A percentile compares a stretch with the other conserved stretches of the same genome.
Evolutionary conservation across 2,329 filamentous ascomycete genomes (phyloP).

Genomic region (Huntiella decipiens): DNA sequence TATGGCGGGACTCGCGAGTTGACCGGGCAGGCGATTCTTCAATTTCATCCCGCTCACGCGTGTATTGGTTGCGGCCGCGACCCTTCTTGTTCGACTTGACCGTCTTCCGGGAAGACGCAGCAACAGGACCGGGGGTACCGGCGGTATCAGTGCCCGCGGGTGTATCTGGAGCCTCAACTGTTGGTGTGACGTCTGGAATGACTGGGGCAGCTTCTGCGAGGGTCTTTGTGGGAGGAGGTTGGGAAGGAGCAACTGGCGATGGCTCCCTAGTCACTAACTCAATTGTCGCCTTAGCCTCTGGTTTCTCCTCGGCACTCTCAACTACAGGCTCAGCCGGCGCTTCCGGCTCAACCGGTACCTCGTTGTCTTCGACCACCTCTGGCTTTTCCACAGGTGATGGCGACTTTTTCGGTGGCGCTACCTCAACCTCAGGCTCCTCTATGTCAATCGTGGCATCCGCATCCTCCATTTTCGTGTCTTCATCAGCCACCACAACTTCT

Average conservation of each 20-base stretch:
- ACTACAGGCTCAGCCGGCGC: background rate
- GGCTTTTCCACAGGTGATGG: no score
- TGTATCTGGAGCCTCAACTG: constrained; percentile 12
- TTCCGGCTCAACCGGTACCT: background rate
- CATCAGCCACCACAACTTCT: background rate
- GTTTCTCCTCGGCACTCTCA: background rate
- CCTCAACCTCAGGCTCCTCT: background rate
- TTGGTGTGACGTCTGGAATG: background rate
- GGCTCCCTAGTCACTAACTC: background rate
- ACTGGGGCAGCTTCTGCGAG: background rate
- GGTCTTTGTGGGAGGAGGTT: background rate
- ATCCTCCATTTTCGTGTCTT: background rate
- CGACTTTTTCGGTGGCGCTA: background rate
- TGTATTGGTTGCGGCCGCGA: constrained; percentile 66
- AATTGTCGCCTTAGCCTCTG: background rate
- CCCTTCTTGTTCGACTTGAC: constrained; percentile 40
- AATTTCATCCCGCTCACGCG: constrained; percentile 49
- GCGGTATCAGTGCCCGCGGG: constrained; percentile 15
- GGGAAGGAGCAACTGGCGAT: background rate
- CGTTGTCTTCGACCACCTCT: background rate
- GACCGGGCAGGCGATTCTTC: constrained; percentile 39
- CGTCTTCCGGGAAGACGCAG: constrained; percentile 37
- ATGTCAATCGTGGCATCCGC: background rate
- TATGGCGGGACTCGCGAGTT: constrained; percentile 23
- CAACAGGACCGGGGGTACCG: constrained; percentile 19